Conservation (phyloP, 495 filamentous ascomycete genomes). For the Neurospora africana region DNA sequence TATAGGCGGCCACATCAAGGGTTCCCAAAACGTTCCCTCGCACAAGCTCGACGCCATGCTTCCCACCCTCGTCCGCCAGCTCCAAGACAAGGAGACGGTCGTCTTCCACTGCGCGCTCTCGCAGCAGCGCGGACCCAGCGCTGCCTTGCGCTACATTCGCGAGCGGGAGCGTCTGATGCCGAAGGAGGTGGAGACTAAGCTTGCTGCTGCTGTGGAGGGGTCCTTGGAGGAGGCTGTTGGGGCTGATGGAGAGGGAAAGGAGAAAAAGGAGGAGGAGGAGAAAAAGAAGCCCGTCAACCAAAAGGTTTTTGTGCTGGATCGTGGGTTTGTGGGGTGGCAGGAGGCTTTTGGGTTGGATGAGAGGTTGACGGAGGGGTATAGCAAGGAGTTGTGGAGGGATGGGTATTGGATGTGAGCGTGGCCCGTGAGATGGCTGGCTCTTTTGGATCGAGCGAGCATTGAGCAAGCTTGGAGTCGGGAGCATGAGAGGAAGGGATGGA, state of each 20-base stretch:
- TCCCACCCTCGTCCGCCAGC: constrained; percentile 69
- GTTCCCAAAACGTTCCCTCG: constrained; percentile 65
- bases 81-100: constrained; percentile 68
- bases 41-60: constrained; percentile 59
- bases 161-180: constrained; percentile 44
- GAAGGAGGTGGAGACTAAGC: constrained; percentile 5
- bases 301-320: constrained; percentile 70
- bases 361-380: constrained; percentile 74
- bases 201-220: neutral
- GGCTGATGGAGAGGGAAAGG: neutral
- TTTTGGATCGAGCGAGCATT: neutral
- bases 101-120: constrained; percentile 94
- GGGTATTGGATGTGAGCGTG: constrained; percentile 32
- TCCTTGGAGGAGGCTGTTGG: constrained; percentile 1
- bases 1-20: constrained; percentile 83
- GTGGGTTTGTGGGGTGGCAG: constrained; percentile 88
- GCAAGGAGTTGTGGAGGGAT: constrained; percentile 75
- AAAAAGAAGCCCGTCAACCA: constrained; percentile 34
- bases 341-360: constrained; percentile 73
- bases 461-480: neutral
- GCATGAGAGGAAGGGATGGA: neutral
- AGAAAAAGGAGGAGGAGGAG: constrained; percentile 6
- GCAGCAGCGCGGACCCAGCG: constrained; percentile 71
- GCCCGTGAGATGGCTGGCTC: neutral
- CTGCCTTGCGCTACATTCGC: constrained; percentile 58